Evolutionary conservation across 495 filamentous ascomycete genomes (phyloP), one percentile per base, ranked within the genome.

Genomic region (Trichoderma reesei): DNA sequence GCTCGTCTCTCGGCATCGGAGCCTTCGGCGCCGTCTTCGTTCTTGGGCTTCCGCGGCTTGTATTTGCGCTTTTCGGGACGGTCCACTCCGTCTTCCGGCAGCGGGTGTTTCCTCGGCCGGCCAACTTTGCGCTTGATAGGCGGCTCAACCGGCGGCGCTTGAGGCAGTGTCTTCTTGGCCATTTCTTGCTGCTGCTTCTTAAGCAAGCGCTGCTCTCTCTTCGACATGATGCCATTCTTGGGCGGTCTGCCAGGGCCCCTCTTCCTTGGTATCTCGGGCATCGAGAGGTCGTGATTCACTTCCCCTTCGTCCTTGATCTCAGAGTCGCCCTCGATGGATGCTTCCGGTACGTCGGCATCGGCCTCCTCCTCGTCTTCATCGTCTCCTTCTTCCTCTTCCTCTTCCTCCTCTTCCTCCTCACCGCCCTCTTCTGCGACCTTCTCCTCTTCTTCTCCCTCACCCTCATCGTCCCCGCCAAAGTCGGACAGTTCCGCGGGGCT

Each of bases 211-310:
- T 87, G 79, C 72, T 90, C 89, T 42, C 91, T 83, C 77, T 96
- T 96, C 8, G 91, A 96, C 84, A 95, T 92, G 71, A 94, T 85
- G 7, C 92, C 92, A 73, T 96, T 88, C 79, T 96, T 96, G 9
- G 92, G 92, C 54, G 92, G 92, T 62, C 92, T 79, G 39, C 92
- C 92, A 54, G 92, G 92, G 11, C 92, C 91, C 62, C 89, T 87
- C 63, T 90, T 88, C 70, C 86, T 90, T 3, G 80, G 78, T 5
- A 83, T 81, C 62, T 76, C 68, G 5, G 75, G 67, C 37, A 67
- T 71, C 6, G 68, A 65, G 18, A n/a, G 51, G 11, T 56, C 51
- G 8, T 56, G 10, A n/a, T 56, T 31, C 4, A 20, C 26, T 11
- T 56, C 51, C 34, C 26, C 31, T 56, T 56, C 51, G 34, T 56